Evolutionary conservation across 352 stramenopile genomes (phyloP).

Genomic region (Globisporangium viniferum): DNA sequence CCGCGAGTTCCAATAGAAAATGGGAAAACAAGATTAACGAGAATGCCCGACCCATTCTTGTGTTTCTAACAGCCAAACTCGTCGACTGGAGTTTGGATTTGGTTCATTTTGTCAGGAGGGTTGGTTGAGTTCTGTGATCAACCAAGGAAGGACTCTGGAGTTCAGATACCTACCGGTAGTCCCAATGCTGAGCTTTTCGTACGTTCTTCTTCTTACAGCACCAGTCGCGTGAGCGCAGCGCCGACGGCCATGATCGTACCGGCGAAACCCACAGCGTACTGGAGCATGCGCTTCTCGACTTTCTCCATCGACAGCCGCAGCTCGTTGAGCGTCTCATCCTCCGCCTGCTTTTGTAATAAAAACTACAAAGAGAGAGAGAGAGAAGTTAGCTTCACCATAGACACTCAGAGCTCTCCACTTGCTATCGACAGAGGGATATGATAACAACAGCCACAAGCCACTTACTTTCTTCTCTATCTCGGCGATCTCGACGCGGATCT

Average conservation of each 20-base stretch:
- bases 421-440: no score
- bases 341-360: slow-evolving; percentile 84
- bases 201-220: slow-evolving; percentile 38
- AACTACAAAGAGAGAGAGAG: slow-evolving; percentile 28
- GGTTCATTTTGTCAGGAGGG: not conserved
- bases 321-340: slow-evolving; percentile 86
- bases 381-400: no score
- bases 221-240: slow-evolving; percentile 65
- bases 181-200: not conserved
- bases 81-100: not conserved
- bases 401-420: no score
- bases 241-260: slow-evolving; percentile 87
- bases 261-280: slow-evolving; percentile 85
- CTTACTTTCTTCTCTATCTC: slow-evolving; percentile 80
- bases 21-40: no score
- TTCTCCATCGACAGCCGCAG: slow-evolving; percentile 87
- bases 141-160: no score
- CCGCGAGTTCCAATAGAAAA: slow-evolving; percentile 30
- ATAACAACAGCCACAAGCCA: not conserved
- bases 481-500: slow-evolving; percentile 84
- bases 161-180: no score
- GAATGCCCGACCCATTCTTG: not conserved
- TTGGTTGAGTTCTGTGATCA: no score
- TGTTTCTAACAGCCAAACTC: not conserved
- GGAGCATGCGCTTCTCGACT: slow-evolving; percentile 87